Base-by-base conservation (phyloP, 495 filamentous ascomycete species). In the Aspergillus hancockii region DNA sequence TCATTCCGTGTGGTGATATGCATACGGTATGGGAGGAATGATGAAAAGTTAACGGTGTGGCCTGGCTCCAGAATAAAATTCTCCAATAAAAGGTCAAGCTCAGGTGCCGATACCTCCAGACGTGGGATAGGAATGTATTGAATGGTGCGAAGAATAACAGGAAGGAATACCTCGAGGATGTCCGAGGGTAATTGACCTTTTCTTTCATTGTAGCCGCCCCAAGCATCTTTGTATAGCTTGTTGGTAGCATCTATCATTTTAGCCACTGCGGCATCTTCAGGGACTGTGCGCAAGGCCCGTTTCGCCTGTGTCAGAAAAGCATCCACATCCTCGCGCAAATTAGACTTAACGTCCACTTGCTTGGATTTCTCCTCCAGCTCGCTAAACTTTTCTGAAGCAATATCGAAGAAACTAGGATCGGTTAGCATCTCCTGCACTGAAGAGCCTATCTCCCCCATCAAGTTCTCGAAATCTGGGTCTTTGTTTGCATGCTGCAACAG, bases 61-160 rank as follows among this genome's bases (percentile, higher is more conserved):
- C 93, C 93, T 0, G 93, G 93, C 62, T 98, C 92, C 36, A 98
- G 78, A 52, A 98, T 88, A 40, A 98, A 78, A 56, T 94, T 97
- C 64, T 97, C 93, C 8, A 98, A 74, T 0, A 98, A 77, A 12
- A 98, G 83, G 63, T 96, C 92, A 61, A 96, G 75, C 52, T 89
- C 85, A 1, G 91, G 93, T 4, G 89, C 87, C 1, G 90, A 88
- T 8, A 97, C 75, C 64, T 96, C 93, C 36, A 97, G 75, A 5
- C 93, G 85, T 0, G 92, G 91, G 36, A 98, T 93, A 0, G 93
- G 93, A 18, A 97, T 78, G 74, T 91, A 91, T 68, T 95, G 90
- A 56, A 97, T 79, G 10, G 81, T 82, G 62, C 88, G 78, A 61
- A 97, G 84, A 40, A 91, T 65, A 22, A 91, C 75, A 1, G 93